Base-by-base conservation (phyloP, 257 asterid genomes). In the Penstemon barbatus region DNA sequence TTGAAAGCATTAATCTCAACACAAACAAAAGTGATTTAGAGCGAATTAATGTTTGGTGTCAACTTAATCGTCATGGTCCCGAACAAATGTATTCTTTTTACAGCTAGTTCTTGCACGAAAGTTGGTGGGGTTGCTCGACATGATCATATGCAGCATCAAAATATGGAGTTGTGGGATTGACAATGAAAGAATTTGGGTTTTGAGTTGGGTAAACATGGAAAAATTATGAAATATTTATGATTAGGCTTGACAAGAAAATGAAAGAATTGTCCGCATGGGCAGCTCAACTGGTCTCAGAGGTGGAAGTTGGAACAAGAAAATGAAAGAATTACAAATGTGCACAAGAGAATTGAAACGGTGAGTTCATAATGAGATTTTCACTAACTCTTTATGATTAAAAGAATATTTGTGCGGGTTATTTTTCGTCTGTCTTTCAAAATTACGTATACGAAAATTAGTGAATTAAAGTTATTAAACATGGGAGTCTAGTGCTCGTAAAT, bases 281-380 rank as follows among this genome's bases (percentile, higher is more conserved):
- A n/a, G n/a, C n/a, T n/a, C n/a, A n/a, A n/a, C n/a, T n/a, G n/a
- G n/a, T n/a, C n/a, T n/a, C n/a, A n/a, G n/a, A n/a, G n/a, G n/a
- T n/a, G n/a, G n/a, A n/a, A n/a, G n/a, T n/a, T n/a, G n/a, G n/a
- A n/a, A n/a, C n/a, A n/a, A n/a, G n/a, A n/a, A n/a, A n/a, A n/a
- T n/a, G 18, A 15, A 15, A 15, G 18, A 15, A 15, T 93, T 65
- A 93, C 95, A 68, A 85, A 93, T 74, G 82, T 68, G 72, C 75
- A 60, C 50, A 78, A 66, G 84, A 70, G 72, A 69, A 71, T 61
- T 71, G 65, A 75, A 64, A 55, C 18, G 18, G 18, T 15, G 18
- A 15, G 18, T 15, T 15, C 0, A 15, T 15, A 15, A 15, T 15
- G 18, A 15, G 18, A 15, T 15, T 15, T 15, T 15, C 18, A 15